These are phyloP conservation scores for Metschnikowia cerradonensis DNA, from an alignment of 805 yeast species.

Conservation along the genomic window DNA sequence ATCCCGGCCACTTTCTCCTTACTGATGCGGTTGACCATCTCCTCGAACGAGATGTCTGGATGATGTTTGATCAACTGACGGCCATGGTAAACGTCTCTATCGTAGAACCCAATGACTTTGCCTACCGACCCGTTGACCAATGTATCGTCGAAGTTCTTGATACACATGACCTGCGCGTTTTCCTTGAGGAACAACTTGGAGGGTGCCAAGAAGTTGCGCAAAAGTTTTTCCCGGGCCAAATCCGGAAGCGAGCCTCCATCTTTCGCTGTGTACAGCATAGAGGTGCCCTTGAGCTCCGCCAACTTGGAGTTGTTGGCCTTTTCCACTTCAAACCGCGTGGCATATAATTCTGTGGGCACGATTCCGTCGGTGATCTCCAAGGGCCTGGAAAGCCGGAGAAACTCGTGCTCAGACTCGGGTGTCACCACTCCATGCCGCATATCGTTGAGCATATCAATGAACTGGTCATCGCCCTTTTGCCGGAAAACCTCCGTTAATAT, in stretches of 20 bases:
- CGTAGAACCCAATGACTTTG: conserved; percentile 55
- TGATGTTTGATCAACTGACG: conserved; percentile 16
- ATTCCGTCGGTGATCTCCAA: conserved; percentile 68
- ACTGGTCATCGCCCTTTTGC: conserved; percentile 73
- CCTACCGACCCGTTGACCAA: conserved; percentile 94
- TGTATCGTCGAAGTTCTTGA: conserved; percentile 68
- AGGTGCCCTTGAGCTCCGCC: conserved; percentile 43
- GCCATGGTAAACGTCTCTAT: conserved; percentile 37
- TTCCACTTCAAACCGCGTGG: conserved; percentile 84
- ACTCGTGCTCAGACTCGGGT: conserved; percentile 42
- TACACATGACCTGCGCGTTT: conserved; percentile 92
- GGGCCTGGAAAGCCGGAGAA: conserved; percentile 53
- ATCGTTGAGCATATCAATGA: conserved; percentile 76
- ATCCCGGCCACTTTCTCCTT: conserved; percentile 5
- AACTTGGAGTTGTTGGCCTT: conserved; percentile 53
- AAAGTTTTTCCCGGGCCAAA: conserved; percentile 5
- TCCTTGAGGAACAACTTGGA: conserved; percentile 48
- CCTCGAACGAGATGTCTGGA: conserved; percentile 19
- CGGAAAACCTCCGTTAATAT: conserved; percentile 78
- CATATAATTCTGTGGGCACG: conserved; percentile 83
- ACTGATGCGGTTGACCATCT: conserved; percentile 16
- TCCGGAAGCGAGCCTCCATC: conserved; percentile 36
- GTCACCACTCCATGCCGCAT: conserved; percentile 70
- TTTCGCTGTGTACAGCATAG: conserved; percentile 39
- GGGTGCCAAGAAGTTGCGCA: conserved; percentile 18